Percentiles rank a stretch among this genome's conserved stretches.
phyloP scores from a whole-genome alignment of 2,329 filamentous ascomycete species.

The Leptosphaerulina australis region DNA sequence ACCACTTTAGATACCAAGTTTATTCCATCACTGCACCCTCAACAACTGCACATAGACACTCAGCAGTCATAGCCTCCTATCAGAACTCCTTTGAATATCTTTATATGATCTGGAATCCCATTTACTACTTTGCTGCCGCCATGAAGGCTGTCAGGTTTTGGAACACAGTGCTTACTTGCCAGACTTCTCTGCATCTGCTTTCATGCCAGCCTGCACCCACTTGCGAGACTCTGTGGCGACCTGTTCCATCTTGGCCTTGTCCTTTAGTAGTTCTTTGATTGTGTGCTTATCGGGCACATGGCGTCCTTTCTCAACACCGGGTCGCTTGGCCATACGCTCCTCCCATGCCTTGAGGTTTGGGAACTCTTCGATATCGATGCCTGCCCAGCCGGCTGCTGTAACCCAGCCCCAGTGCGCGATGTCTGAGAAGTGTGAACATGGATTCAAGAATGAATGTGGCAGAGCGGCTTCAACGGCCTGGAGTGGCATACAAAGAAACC shows the following conservation, averaged over 20 bases:
- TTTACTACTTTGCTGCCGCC: not conserved
- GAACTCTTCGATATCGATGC: conserved; percentile 75
- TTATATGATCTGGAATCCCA: not conserved
- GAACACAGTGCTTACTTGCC: conserved; percentile 36
- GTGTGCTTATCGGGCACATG: conserved; percentile 71
- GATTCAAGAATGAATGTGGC: not conserved
- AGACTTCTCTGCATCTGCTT: conserved; percentile 58
- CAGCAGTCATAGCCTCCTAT: not conserved
- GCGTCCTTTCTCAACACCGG: conserved; percentile 75
- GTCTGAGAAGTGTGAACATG: conserved; percentile 54
- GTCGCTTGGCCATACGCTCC: conserved; percentile 69
- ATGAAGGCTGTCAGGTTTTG: not conserved
- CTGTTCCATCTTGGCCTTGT: conserved; percentile 65
- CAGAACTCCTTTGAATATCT: not conserved
- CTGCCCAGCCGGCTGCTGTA: conserved; percentile 62
- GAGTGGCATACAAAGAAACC: not conserved
- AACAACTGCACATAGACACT: not conserved
- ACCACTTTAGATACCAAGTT: not conserved
- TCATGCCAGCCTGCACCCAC: conserved; percentile 75
- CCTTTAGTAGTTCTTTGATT: conserved; percentile 64
- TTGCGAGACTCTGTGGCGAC: conserved; percentile 57
- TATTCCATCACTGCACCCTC: not conserved
- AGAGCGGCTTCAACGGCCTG: not conserved
- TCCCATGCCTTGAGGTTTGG: conserved; percentile 79
- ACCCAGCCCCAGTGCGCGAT: conserved; percentile 84